Evolutionary conservation across 345 rosid species (phyloP).

Genomic region (Eutrema heterophyllum): DNA sequence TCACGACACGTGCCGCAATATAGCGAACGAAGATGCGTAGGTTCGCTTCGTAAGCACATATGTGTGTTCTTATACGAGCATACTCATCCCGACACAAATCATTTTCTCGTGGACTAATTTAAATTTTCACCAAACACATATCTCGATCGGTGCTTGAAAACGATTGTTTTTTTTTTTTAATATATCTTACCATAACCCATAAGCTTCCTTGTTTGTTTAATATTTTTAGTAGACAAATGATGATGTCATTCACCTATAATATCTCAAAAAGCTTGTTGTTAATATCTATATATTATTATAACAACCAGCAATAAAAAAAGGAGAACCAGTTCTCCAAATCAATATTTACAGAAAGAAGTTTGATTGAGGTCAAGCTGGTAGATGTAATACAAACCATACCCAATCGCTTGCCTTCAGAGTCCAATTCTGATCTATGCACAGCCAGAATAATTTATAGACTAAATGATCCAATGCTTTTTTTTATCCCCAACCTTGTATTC

Average conservation of each 20-base stretch:
- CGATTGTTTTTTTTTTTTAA: not conserved
- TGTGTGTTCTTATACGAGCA: not conserved
- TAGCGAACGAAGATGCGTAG: not conserved
- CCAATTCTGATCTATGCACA: slow-evolving; percentile 9
- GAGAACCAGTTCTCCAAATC: not conserved
- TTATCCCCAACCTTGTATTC: not conserved
- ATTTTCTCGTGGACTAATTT: not conserved
- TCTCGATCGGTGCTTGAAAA: not conserved
- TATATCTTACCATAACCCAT: not conserved
- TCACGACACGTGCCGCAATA: slow-evolving; percentile 1
- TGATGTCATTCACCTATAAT: not conserved
- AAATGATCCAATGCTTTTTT: not conserved
- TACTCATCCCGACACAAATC: not conserved
- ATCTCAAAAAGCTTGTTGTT: not conserved
- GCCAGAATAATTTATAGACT: not conserved
- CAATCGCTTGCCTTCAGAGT: not conserved
- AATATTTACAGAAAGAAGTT: not conserved
- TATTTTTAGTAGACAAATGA: not conserved
- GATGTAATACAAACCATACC: not conserved
- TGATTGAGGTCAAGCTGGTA: not conserved
- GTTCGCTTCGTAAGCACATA: slow-evolving; percentile 12
- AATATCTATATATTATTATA: not conserved
- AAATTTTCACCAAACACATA: not conserved
- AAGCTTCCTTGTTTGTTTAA: not conserved
- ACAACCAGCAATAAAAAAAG: not conserved